Conservation (phyloP, 345 rosid genomes). For the Dimocarpus longan region DNA sequence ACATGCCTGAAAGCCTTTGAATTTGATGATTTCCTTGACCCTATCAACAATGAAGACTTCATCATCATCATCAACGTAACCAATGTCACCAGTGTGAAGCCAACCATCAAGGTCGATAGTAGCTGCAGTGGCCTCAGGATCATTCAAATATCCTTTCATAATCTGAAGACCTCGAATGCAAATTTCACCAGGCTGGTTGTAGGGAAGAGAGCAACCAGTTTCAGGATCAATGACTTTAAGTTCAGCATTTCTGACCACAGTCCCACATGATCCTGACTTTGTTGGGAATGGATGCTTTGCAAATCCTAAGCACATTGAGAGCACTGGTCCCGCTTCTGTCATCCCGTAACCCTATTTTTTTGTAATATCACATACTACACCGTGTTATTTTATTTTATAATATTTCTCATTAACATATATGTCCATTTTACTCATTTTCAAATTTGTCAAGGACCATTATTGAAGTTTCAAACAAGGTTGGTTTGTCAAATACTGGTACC, state of each 20-base stretch:
- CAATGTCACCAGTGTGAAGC: conserved; percentile 94
- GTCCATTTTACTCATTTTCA: no score
- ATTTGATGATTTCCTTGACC: conserved; percentile 87
- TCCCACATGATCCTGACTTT: conserved; percentile 93
- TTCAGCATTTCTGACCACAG: conserved; percentile 88
- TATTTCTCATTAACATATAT: no score
- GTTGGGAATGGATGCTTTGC: conserved; percentile 86
- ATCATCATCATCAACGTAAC: conserved; percentile 78
- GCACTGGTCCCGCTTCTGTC: conserved; percentile 98
- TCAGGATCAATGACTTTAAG: conserved; percentile 86
- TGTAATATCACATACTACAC: no score
- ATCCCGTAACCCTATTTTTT: conserved; percentile 81
- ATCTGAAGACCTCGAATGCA: conserved; percentile 91
- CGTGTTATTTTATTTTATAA: no score
- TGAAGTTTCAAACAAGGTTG: no score
- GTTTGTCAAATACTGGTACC: no score
- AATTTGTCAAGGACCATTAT: no score
- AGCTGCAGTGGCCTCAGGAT: conserved; percentile 59
- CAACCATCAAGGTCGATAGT: conserved; percentile 85
- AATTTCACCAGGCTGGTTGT: conserved; percentile 86
- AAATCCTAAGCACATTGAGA: conserved; percentile 82
- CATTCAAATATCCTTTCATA: conserved; percentile 90
- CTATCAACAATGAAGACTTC: conserved; percentile 87
- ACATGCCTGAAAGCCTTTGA: conserved; percentile 84
- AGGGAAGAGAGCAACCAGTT: conserved; percentile 61